A percentile compares a stretch with the other conserved stretches of the same genome.
Conservation (phyloP, 2,329 filamentous ascomycete species). For the Onygena corvina region DNA sequence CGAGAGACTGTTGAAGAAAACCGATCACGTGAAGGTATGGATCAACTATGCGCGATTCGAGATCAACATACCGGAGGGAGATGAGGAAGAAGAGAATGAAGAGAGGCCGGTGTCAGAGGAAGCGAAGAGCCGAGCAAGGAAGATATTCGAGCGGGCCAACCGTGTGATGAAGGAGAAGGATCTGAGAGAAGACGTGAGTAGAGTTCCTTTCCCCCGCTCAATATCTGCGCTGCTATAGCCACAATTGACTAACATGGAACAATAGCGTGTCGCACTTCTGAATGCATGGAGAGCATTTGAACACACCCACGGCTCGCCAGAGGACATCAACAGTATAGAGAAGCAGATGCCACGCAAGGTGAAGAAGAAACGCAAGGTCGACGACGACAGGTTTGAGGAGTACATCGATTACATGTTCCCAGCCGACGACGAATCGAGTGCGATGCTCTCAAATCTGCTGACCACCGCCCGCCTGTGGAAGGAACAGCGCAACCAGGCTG, state of each 20-base stretch:
- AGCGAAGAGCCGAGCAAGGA: constrained; percentile 69
- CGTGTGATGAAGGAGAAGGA: constrained; percentile 78
- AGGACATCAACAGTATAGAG: constrained; percentile 70
- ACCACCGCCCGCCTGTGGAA: constrained; percentile 85
- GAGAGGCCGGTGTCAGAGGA: constrained; percentile 59
- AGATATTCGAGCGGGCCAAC: constrained; percentile 74
- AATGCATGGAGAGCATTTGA: constrained; percentile 91
- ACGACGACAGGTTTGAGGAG: constrained; percentile 90
- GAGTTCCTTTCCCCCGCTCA: neutral
- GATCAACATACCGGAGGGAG: constrained; percentile 73
- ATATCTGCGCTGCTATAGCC: neutral
- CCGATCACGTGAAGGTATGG: constrained; percentile 99
- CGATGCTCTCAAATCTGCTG: constrained; percentile 71
- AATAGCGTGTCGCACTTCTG: constrained; percentile 67
- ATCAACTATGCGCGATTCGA: constrained; percentile 98
- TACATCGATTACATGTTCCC: constrained; percentile 97
- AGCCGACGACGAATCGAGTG: constrained; percentile 76
- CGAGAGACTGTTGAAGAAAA: constrained; percentile 82
- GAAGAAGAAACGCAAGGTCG: constrained; percentile 83
- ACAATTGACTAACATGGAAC: neutral
- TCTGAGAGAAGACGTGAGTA: constrained; percentile 66
- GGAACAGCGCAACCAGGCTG: constrained; percentile 34
- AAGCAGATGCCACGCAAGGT: constrained; percentile 87
- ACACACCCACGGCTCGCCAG: constrained; percentile 61
- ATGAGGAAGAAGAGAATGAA: constrained; percentile 34